Evolutionary conservation across 345 rosid genomes (phyloP).

Genomic region (Populus simonii): DNA sequence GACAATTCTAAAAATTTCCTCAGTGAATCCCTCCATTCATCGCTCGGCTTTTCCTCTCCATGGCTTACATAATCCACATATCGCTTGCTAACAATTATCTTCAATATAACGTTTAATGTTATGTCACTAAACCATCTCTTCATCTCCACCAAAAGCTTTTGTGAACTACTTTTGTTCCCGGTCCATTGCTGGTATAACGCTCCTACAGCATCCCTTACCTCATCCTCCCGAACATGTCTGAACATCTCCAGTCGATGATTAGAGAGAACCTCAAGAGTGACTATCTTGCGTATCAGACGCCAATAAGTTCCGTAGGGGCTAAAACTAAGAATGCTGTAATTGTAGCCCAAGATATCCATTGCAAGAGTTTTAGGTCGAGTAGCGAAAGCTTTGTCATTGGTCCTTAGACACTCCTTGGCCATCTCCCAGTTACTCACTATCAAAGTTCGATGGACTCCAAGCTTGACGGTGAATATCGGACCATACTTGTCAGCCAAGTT

Average conservation of each 20-base stretch:
- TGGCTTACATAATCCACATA: neutral
- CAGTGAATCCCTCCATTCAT: conserved; percentile 10
- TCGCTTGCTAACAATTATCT: conserved; percentile 30
- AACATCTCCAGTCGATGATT: conserved; percentile 17
- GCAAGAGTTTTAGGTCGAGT: neutral
- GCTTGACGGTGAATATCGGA: conserved; percentile 9
- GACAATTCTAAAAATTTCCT: conserved; percentile 15
- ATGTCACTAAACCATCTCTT: conserved; percentile 30
- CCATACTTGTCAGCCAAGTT: conserved; percentile 13
- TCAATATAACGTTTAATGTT: conserved; percentile 27
- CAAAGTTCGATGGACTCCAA: conserved; percentile 3
- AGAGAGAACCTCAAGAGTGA: conserved; percentile 17
- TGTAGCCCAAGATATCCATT: conserved; percentile 9
- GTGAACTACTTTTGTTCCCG: neutral
- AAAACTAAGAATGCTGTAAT: conserved; percentile 8
- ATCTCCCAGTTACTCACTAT: neutral
- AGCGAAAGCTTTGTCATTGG: conserved; percentile 3
- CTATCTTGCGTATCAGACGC: conserved; percentile 23
- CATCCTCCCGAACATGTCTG: conserved; percentile 7
- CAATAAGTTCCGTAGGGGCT: conserved; percentile 10
- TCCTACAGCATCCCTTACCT: neutral
- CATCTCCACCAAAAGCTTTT: conserved; percentile 25
- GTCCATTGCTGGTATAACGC: neutral
- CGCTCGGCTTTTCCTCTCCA: neutral
- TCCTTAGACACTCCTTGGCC: conserved; percentile 10